Conservation (phyloP, 495 filamentous ascomycete genomes). For the Neurospora hispaniola region DNA sequence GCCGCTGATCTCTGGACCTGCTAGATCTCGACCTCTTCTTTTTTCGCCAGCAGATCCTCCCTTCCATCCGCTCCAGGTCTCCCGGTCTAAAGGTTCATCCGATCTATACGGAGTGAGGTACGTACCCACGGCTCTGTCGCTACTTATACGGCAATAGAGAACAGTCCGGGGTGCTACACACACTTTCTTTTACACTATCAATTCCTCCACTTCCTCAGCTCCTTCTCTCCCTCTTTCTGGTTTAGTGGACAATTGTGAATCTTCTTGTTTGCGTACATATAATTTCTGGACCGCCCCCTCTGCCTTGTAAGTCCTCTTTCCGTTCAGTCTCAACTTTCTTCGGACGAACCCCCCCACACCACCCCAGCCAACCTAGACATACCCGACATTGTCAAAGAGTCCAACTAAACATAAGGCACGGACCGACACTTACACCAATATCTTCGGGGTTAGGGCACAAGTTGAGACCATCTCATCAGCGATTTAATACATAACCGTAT, state of each 20-base stretch:
- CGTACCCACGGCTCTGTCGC: not conserved
- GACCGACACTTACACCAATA: not conserved
- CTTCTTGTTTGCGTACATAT: not conserved
- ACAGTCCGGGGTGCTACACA: not conserved
- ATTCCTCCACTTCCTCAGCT: not conserved
- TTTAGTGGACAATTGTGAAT: not conserved
- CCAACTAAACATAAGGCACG: not conserved
- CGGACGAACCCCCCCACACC: not conserved
- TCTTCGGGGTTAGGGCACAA: not conserved
- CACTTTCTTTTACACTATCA: not conserved
- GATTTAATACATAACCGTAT: not conserved
- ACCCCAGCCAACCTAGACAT: not conserved
- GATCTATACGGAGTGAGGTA: too few relatives aligned
- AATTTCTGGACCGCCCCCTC: not conserved
- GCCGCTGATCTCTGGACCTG: not conserved
- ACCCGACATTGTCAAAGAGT: not conserved
- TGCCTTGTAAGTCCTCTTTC: not conserved
- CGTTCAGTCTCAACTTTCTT: not conserved
- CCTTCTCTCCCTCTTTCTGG: not conserved
- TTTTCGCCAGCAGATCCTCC: not conserved
- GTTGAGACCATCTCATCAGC: not conserved
- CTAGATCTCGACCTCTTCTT: not conserved
- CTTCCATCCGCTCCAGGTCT: not conserved
- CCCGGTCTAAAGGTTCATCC: too few relatives aligned
- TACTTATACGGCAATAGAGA: not conserved